These are phyloP conservation scores for Aspergillus bombycis DNA, from an alignment of 2,329 filamentous ascomycete genomes.

Conservation along the genomic window DNA sequence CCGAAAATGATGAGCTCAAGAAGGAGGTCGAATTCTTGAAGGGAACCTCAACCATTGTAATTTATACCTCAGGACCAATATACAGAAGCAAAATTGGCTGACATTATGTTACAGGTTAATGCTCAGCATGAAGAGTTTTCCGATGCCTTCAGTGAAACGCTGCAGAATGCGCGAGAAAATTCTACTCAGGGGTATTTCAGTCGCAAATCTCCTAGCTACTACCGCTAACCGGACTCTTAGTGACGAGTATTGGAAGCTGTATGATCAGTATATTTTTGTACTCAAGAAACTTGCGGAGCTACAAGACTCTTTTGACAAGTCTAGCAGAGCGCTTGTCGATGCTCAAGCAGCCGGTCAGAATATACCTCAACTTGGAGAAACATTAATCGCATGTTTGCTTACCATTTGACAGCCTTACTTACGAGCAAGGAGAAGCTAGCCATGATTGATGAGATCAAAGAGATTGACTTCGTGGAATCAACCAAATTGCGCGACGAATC, in stretches of 20 bases:
- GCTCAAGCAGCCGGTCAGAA: constrained; percentile 41
- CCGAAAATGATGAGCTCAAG: constrained; percentile 44
- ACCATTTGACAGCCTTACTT: constrained; percentile 35
- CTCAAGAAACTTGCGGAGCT: constrained; percentile 43
- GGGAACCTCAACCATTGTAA: constrained; percentile 25
- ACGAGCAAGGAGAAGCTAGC: constrained; percentile 43
- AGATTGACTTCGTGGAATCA: constrained; percentile 38
- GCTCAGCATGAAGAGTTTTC: constrained; percentile 37
- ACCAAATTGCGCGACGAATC: constrained; percentile 38
- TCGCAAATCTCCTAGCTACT: neutral
- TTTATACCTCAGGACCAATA: constrained; percentile 1
- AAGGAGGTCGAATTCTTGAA: constrained; percentile 42
- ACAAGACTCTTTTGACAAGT: constrained; percentile 39
- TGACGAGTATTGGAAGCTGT: constrained; percentile 46
- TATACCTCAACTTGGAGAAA: neutral
- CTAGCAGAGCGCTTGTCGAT: constrained; percentile 41
- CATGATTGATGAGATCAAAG: constrained; percentile 40
- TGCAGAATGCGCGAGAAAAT: constrained; percentile 37
- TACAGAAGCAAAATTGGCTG: constrained; percentile 3
- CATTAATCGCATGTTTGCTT: constrained; percentile 18
- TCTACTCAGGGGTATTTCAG: constrained; percentile 39
- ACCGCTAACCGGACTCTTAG: constrained; percentile 28
- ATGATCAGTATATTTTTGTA: constrained; percentile 41
- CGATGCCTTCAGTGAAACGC: constrained; percentile 34
- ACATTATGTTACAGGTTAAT: constrained; percentile 26